Conservation (phyloP, 352 stramenopile genomes). For the Pythium volutum region DNA sequence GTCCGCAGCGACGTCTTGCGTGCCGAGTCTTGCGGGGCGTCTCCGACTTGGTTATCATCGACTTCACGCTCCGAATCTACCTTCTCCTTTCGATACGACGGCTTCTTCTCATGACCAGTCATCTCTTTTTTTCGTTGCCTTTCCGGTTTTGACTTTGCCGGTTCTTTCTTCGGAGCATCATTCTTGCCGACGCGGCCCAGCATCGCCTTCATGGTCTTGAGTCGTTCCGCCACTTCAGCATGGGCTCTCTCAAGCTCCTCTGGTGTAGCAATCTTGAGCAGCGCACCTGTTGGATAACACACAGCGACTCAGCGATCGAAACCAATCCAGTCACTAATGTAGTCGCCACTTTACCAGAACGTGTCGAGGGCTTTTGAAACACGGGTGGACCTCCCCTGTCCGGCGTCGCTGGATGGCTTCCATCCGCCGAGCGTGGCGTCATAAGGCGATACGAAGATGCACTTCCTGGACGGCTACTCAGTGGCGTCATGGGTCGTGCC, state of each 20-base stretch:
- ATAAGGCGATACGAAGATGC: constrained; percentile 30
- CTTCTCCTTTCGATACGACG: neutral
- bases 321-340: neutral
- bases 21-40: neutral
- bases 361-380: constrained; percentile 46
- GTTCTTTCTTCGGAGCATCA: neutral
- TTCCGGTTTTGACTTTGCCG: neutral
- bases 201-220: constrained; percentile 61
- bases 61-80: neutral
- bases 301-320: neutral
- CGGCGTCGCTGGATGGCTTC: constrained; percentile 1
- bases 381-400: constrained; percentile 36
- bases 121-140: neutral
- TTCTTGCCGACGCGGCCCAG: constrained; percentile 35
- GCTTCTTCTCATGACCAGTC: too few species aligned
- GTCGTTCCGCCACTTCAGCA: constrained; percentile 42
- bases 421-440: constrained; percentile 20
- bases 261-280: constrained; percentile 44
- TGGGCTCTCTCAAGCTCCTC: constrained; percentile 50
- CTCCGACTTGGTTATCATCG: constrained; percentile 7
- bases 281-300: constrained; percentile 26
- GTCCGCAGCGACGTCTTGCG: neutral
- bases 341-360: constrained; percentile 35
- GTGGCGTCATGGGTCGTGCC: constrained; percentile 37
- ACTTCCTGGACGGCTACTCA: constrained; percentile 32